Conservation (phyloP, 495 filamentous ascomycete species). For the Aspergillus saccharolyticus region DNA sequence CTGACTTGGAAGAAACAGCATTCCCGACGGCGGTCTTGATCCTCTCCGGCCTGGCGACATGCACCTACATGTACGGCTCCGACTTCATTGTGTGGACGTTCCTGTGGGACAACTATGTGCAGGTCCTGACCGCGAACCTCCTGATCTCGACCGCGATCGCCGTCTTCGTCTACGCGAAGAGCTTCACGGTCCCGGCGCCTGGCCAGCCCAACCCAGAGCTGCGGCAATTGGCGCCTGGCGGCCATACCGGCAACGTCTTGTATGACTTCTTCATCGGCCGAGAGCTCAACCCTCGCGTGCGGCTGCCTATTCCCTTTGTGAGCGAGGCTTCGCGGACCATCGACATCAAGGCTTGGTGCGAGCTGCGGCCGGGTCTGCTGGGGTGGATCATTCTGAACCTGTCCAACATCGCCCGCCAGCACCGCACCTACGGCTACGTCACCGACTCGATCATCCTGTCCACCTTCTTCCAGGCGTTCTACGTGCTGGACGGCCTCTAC, state of each 20-base stretch:
- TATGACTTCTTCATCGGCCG: slow-evolving; percentile 98
- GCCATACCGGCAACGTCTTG: slow-evolving; percentile 75
- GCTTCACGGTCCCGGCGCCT: slow-evolving; percentile 68
- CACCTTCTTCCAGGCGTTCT: slow-evolving; percentile 71
- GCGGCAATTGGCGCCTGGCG: slow-evolving; percentile 77
- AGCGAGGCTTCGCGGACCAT: slow-evolving; percentile 51
- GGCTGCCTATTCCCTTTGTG: slow-evolving; percentile 65
- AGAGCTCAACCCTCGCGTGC: slow-evolving; percentile 88
- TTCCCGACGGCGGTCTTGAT: slow-evolving; percentile 70
- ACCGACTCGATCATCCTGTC: slow-evolving; percentile 86
- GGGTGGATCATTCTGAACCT: slow-evolving; percentile 86
- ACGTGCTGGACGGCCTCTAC: slow-evolving; percentile 80
- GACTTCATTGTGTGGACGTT: slow-evolving; percentile 87
- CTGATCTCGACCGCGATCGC: slow-evolving; percentile 65
- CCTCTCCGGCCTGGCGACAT: slow-evolving; percentile 60
- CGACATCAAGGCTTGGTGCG: slow-evolving; percentile 87
- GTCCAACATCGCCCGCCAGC: slow-evolving; percentile 82
- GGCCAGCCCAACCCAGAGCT: slow-evolving; percentile 55
- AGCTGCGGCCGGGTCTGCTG: slow-evolving; percentile 85
- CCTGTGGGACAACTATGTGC: slow-evolving; percentile 84
- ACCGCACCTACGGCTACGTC: slow-evolving; percentile 72
- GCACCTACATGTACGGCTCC: slow-evolving; percentile 71
- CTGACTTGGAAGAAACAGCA: slow-evolving; percentile 43
- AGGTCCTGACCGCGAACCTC: slow-evolving; percentile 78
- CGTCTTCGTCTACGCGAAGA: slow-evolving; percentile 70